These are phyloP conservation scores for Erodium trifolium DNA, from an alignment of 441 rosid genomes.

Conservation along the genomic window DNA sequence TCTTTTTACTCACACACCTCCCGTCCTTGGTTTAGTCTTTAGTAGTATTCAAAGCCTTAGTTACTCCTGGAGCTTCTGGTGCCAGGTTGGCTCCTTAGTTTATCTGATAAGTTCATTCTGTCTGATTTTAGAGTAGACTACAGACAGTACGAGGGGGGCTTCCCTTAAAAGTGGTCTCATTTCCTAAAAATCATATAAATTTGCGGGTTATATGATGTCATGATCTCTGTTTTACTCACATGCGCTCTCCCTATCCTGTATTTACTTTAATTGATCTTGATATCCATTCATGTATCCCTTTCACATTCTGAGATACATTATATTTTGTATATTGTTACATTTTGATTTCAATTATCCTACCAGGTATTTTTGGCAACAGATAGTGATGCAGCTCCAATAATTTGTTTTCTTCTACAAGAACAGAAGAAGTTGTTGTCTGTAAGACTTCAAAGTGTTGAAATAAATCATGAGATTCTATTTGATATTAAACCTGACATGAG, in stretches of 20 bases:
- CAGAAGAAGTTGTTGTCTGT: slow-evolving; percentile 82
- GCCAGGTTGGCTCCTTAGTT: neutral
- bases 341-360: slow-evolving; percentile 15
- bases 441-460: slow-evolving; percentile 81
- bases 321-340: slow-evolving; percentile 9
- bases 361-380: slow-evolving; percentile 94
- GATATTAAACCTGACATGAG: slow-evolving; percentile 84
- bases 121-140: neutral
- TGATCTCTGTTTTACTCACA: slow-evolving; percentile 1
- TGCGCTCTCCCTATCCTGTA: neutral
- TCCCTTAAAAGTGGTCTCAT: neutral
- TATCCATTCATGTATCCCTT: slow-evolving; percentile 3
- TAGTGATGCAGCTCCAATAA: slow-evolving; percentile 63
- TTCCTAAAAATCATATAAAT: neutral
- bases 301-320: neutral
- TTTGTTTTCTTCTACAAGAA: slow-evolving; percentile 85
- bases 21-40: neutral
- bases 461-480: slow-evolving; percentile 60
- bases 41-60: slow-evolving; percentile 3
- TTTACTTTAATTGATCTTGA: slow-evolving; percentile 6
- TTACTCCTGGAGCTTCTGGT: neutral
- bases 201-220: neutral
- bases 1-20: neutral
- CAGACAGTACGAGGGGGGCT: neutral
- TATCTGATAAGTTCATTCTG: neutral